Conservation (phyloP, 345 rosid genomes). For the Lumnitzera racemosa region DNA sequence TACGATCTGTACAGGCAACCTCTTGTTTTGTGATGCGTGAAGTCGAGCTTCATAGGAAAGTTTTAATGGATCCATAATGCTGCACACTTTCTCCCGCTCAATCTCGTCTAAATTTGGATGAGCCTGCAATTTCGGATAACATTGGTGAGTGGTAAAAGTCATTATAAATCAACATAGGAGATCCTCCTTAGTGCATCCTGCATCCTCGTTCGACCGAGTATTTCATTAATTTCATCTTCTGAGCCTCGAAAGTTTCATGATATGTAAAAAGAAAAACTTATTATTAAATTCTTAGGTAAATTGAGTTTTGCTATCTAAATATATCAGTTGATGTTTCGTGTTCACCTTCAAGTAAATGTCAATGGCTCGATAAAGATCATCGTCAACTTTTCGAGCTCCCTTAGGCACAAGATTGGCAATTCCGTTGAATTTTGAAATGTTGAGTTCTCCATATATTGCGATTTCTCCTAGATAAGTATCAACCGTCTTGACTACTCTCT, state of each 20-base stretch:
- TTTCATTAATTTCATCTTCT: no score
- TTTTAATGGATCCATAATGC: constrained; percentile 78
- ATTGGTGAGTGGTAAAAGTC: neutral
- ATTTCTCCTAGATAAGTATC: constrained; percentile 76
- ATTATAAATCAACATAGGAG: neutral
- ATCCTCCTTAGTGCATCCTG: no score
- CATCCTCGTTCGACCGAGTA: no score
- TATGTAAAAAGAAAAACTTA: no score
- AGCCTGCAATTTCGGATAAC: constrained; percentile 19
- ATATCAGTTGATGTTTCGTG: neutral
- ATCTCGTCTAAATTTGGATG: constrained; percentile 89
- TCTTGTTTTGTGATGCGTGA: constrained; percentile 91
- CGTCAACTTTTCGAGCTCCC: constrained; percentile 60
- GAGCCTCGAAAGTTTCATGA: no score
- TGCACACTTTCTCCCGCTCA: constrained; percentile 79
- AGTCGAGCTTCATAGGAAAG: constrained; percentile 79
- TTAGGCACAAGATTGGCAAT: constrained; percentile 69
- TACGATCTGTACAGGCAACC: constrained; percentile 72
- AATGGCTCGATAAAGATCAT: constrained; percentile 80
- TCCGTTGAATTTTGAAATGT: constrained; percentile 77
- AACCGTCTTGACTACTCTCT: constrained; percentile 64
- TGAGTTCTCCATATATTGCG: constrained; percentile 44
- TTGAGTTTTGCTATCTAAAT: no score
- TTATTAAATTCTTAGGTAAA: no score
- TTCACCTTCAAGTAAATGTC: constrained; percentile 78